Conservation (phyloP, 129 eudicot genomes). For the Helianthus tuberosus region DNA sequence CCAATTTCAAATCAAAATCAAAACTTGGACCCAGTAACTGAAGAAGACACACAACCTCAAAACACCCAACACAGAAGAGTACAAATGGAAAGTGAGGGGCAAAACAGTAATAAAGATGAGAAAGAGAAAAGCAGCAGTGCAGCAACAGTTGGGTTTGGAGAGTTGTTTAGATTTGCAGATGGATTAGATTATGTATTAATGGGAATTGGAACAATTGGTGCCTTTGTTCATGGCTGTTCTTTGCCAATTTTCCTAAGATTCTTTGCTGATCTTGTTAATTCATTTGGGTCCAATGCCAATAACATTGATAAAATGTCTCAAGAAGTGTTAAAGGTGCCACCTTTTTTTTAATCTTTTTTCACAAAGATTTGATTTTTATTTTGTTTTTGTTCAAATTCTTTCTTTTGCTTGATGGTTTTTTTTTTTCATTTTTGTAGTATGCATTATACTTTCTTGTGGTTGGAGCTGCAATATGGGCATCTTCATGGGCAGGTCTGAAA, state of each 20-base stretch:
- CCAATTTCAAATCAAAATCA: no score
- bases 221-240: constrained; percentile 94
- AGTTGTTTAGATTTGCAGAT: constrained; percentile 93
- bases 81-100: no score
- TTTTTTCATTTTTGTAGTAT: constrained; percentile 41
- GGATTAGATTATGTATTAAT: constrained; percentile 74
- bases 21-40: no score
- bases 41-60: no score
- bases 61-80: no score
- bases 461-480: constrained; percentile 99
- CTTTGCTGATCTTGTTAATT: constrained; percentile 98
- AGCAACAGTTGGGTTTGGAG: constrained; percentile 54
- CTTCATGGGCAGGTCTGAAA: constrained; percentile 96
- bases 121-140: no score
- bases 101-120: no score
- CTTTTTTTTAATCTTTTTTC: not conserved
- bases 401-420: no score
- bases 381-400: no score
- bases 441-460: constrained; percentile 97
- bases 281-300: constrained; percentile 87
- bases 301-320: constrained; percentile 89
- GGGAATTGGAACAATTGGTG: constrained; percentile 84
- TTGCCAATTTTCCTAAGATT: constrained; percentile 88
- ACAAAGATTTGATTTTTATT: no score
- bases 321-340: constrained; percentile 74